These are phyloP conservation scores for Colletotrichum graminicola DNA, from an alignment of 2,329 filamentous ascomycete species.

Conservation along the genomic window DNA sequence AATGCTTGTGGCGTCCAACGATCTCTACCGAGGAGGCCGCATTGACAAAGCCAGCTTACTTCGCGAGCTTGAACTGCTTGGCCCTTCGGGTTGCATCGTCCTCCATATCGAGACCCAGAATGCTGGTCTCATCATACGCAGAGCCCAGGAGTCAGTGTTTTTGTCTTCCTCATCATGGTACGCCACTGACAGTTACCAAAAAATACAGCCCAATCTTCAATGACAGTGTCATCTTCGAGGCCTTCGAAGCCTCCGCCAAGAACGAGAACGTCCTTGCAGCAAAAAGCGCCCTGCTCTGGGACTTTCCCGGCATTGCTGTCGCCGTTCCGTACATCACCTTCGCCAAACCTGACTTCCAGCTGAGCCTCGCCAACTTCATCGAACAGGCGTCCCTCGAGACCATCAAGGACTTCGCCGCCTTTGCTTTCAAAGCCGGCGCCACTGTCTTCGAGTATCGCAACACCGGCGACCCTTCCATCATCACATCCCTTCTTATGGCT, in stretches of 20 bases:
- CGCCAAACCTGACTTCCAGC: constrained; percentile 44
- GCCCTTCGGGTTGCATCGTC: constrained; percentile 19
- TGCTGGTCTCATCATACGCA: constrained; percentile 49
- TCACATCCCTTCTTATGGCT: constrained; percentile 71
- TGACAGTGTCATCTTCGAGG: constrained; percentile 59
- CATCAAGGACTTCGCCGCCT: constrained; percentile 65
- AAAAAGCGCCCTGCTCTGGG: constrained; percentile 65
- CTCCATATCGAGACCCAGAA: constrained; percentile 47
- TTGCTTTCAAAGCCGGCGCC: constrained; percentile 63
- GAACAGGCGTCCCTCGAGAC: constrained; percentile 67
- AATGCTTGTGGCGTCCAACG: constrained; percentile 16
- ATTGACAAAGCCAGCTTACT: constrained; percentile 29
- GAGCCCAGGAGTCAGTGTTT: constrained; percentile 46
- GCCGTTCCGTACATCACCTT: constrained; percentile 55
- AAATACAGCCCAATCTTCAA: constrained; percentile 44
- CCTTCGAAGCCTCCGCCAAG: constrained; percentile 69
- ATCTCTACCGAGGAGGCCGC: constrained; percentile 20
- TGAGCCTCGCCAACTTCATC: constrained; percentile 62
- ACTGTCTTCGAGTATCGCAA: constrained; percentile 67
- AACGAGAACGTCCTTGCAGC: constrained; percentile 65
- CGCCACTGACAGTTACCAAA: background rate
- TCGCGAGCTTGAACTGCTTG: constrained; percentile 9
- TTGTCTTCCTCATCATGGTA: background rate
- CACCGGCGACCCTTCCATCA: constrained; percentile 66
- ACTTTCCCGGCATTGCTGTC: constrained; percentile 69